Evolutionary conservation across 768 basidiomycete genomes (phyloP), one percentile per base, ranked within the genome.

Genomic region (Asterophora lycoperdoides): DNA sequence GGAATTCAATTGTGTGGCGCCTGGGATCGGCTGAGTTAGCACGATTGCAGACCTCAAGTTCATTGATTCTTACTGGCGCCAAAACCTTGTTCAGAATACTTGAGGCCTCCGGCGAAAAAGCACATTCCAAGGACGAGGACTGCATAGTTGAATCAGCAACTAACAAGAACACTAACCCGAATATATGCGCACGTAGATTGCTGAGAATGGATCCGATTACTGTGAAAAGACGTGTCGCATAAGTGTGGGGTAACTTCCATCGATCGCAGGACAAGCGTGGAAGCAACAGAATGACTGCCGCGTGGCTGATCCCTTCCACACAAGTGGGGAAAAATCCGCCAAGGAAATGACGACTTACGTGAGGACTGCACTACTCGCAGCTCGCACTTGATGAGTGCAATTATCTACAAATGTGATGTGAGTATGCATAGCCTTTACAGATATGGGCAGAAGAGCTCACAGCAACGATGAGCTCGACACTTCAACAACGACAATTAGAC

Each of bases 61-160:
- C 26, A 71, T 53, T 50, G 68, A 28, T 45, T 71, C 86, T 60
- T 54, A 88, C 88, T 83, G 34, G 76, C 67, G 41, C 83, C 82
- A 58, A 90, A 88, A 1, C 83, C 88, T 67, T 91, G 89, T 56
- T 90, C 84, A 15, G 84, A 85, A 60, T 80, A 91, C 56, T 78
- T 78, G 43, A 82, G 68, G 15, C 89, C 89, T 48, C 89, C 89
- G 17, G 86, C 88, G 56, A 92, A 91, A 69, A 92, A 92, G 60
- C 89, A 91, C 90, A 93, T 90, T 41, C 90, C 90, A 26, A 92
- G 74, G 14, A 93, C 83, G 42, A 93, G 75, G 29, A 91, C 85
- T 87, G 46, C 26, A 33, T 19, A 15, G 34, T 18, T n/a, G n/a
- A 1, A 30, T n/a, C 19, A 19, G 23, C 15, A 26, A 40, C 33